These are phyloP conservation scores for Agaricus subrufescens DNA, from an alignment of 768 basidiomycete genomes.

Conservation along the genomic window DNA sequence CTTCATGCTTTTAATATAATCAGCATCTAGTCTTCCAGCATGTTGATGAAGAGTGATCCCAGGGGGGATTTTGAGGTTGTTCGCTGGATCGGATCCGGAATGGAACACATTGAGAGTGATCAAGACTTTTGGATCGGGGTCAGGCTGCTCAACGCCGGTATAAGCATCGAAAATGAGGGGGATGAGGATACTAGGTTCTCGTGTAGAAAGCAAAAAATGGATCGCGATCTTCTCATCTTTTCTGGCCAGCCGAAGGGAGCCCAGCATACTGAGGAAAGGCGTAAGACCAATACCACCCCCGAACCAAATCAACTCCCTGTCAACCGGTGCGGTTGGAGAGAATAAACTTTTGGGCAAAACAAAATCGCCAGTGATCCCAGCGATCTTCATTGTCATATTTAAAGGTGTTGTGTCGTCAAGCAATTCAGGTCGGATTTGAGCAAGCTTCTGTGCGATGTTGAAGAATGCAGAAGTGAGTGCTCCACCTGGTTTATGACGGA, in stretches of 20 bases:
- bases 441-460: conserved; percentile 37
- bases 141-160: neutral
- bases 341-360: conserved; percentile 18
- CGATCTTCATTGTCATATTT: conserved; percentile 36
- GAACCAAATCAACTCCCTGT: conserved; percentile 44
- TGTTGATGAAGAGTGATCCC: conserved; percentile 13
- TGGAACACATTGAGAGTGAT: conserved; percentile 40
- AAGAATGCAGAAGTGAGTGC: conserved; percentile 55
- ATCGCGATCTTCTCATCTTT: conserved; percentile 28
- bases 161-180: conserved; percentile 33
- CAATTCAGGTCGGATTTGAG: conserved; percentile 32
- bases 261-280: conserved; percentile 55
- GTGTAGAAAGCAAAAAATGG: conserved; percentile 44
- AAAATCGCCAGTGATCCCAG: conserved; percentile 54
- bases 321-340: neutral
- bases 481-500: conserved; percentile 50
- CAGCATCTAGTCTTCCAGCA: conserved; percentile 18
- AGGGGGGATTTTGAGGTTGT: neutral
- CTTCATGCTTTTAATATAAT: conserved; percentile 13
- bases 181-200: conserved; percentile 48
- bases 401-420: conserved; percentile 35
- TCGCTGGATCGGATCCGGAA: conserved; percentile 4
- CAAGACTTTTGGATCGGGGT: conserved; percentile 12
- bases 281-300: conserved; percentile 65
- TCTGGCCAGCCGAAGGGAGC: conserved; percentile 12